Evolutionary conservation across 2,329 filamentous ascomycete species (phyloP).

Genomic region (Gnomoniopsis sp.): DNA sequence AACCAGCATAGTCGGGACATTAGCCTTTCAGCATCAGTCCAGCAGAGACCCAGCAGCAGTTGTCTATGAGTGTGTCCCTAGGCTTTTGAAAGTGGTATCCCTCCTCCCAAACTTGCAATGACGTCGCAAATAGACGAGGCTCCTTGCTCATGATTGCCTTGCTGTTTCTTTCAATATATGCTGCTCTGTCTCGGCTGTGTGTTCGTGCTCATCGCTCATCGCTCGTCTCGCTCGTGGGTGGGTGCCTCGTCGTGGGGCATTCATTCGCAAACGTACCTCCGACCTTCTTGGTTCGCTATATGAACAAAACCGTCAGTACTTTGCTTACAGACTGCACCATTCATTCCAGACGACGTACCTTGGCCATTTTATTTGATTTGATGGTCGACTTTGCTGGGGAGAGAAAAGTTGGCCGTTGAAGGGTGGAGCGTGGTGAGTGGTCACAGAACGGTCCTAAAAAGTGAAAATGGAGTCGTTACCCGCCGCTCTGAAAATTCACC

Average conservation of each 20-base stretch:
- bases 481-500: conserved; percentile 11
- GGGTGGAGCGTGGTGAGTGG: conserved; percentile 1
- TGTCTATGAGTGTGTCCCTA: not conserved
- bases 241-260: not conserved
- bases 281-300: conserved; percentile 80
- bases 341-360: conserved; percentile 7
- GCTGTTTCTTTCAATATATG: not conserved
- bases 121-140: not conserved
- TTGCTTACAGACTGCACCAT: not conserved
- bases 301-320: not conserved
- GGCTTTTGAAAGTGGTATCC: not conserved
- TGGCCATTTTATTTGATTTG: conserved; percentile 18
- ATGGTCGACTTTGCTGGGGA: conserved; percentile 18
- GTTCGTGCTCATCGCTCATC: conserved; percentile 14
- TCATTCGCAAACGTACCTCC: conserved; percentile 18
- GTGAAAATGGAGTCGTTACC: too few relatives aligned
- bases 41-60: not conserved
- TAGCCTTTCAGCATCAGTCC: not conserved
- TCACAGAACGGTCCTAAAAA: not conserved
- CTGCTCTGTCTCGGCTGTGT: not conserved
- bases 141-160: not conserved
- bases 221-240: conserved; percentile 7
- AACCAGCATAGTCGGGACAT: not conserved
- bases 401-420: conserved; percentile 16
- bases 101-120: not conserved